phyloP scores from a whole-genome alignment of 805 yeast genomes.

The Nakazawaea pomicola region DNA sequence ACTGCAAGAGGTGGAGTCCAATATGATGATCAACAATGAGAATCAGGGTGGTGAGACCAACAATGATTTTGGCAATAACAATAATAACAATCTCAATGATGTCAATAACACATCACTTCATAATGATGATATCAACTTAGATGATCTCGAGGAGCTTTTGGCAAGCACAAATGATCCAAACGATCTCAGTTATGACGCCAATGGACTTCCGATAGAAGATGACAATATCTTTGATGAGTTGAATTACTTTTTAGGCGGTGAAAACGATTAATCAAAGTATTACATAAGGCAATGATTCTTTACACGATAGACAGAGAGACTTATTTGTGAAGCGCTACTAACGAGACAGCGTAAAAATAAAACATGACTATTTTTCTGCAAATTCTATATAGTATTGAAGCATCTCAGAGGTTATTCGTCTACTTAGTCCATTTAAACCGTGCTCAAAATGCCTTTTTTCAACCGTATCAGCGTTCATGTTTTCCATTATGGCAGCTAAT shows the following conservation, averaged over 20 bases:
- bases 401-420: slow-evolving; percentile 86
- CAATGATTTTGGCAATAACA: slow-evolving; percentile 7
- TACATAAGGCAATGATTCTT: too few species aligned
- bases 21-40: slow-evolving; percentile 1
- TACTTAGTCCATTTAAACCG: slow-evolving; percentile 64
- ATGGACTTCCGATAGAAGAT: slow-evolving; percentile 10
- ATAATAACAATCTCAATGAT: neutral
- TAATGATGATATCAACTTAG: slow-evolving; percentile 8
- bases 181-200: slow-evolving; percentile 9
- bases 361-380: too few species aligned
- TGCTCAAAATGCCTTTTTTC: slow-evolving; percentile 61
- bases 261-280: too few species aligned
- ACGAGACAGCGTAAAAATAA: too few species aligned
- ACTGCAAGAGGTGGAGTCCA: slow-evolving; percentile 42
- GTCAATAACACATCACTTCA: too few species aligned
- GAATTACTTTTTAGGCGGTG: slow-evolving; percentile 12
- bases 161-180: slow-evolving; percentile 10
- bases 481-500: slow-evolving; percentile 84
- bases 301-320: too few species aligned
- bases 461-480: slow-evolving; percentile 49
- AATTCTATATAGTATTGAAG: slow-evolving; percentile 63
- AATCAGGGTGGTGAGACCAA: too few species aligned
- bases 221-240: slow-evolving; percentile 13
- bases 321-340: too few species aligned
- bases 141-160: slow-evolving; percentile 12